Base-by-base conservation (phyloP, 768 basidiomycete genomes). In the Tylopilus vinaceipallidus region DNA sequence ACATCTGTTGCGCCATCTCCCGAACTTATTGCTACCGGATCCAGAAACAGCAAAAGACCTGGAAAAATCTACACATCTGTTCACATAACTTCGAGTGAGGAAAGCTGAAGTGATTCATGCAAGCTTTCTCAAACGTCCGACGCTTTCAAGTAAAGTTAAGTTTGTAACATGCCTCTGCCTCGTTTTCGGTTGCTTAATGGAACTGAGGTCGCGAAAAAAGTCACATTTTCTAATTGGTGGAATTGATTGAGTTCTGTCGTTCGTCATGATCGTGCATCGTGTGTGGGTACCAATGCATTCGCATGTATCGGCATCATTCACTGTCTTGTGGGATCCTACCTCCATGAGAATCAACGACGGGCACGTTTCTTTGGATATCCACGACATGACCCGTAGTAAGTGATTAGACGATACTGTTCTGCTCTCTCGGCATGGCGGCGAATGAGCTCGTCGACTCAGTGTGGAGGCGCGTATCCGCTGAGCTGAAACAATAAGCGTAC, bases 161-260 rank as follows among this genome's bases (percentile, higher is more conserved):
- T 63, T 63, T 29, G 30, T 17, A 20, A 46, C 64, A 62, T 24
- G 49, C 53, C 41, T 45, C 42, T 39, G 45, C 64, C 61, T 53
- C 62, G 55, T 65, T 65, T 47, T 58, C 53, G 51, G 49, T 39
- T 56, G 56, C 41, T 48, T 36, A 24, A 44, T 42, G 42, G 57
- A 60, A 53, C 49, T 45, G 56, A 59, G 42, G 34, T 33, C 34
- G 45, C 34, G 27, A 44, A 45, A n/a, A 44, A 24, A 17, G n/a
- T 6, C 8, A 6, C 20, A 16, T 16, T 13, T 22, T 38, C 43
- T 24, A 20, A 33, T 42, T 33, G 42, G 43, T 26, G 33, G 39
- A 19, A 49, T 40, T 17, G 49, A 36, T 23, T 45, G 24, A 32
- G 23, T 52, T 53, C 33, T 42, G 35, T 45, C 10, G 29, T 17